Conservation (phyloP, 225 moss, liverwort and hornwort genomes). For the Bryoerythrophyllum caledonicum region DNA sequence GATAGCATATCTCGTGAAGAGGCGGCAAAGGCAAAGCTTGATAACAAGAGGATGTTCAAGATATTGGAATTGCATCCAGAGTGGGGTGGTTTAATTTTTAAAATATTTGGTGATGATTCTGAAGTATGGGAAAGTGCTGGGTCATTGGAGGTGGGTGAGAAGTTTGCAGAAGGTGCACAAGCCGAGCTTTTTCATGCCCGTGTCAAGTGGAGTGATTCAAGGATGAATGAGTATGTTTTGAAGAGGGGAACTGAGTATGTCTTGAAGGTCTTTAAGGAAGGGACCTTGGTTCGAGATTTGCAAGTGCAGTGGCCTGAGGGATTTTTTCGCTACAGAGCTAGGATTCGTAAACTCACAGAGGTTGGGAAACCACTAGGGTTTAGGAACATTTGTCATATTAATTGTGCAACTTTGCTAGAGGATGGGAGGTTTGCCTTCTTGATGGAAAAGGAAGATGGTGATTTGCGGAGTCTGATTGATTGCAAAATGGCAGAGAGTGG, state of each 20-base stretch:
- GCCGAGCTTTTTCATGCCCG: not conserved
- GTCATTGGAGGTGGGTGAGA: not conserved
- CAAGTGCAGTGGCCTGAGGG: not conserved
- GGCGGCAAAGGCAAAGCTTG: not conserved
- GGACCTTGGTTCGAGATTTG: not conserved
- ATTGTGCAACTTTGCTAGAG: not conserved
- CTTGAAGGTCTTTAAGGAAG: too few species aligned
- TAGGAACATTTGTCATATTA: not conserved
- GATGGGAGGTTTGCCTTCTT: not conserved
- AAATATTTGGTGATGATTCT: too few species aligned
- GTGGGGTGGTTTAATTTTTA: too few species aligned
- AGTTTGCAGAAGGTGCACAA: not conserved
- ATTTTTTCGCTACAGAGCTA: not conserved
- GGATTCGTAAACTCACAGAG: not conserved
- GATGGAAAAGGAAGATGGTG: not conserved
- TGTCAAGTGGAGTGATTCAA: not conserved
- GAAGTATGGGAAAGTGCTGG: not conserved
- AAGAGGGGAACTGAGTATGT: not conserved
- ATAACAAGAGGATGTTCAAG: not conserved
- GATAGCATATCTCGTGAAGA: not conserved
- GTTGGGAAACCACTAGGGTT: not conserved
- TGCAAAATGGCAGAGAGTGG: too few species aligned
- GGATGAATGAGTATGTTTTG: not conserved
- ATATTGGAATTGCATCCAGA: too few species aligned
- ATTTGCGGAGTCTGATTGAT: too few species aligned